Conservation (phyloP, 805 yeast genomes). For the Nadsonia fulvescens region DNA sequence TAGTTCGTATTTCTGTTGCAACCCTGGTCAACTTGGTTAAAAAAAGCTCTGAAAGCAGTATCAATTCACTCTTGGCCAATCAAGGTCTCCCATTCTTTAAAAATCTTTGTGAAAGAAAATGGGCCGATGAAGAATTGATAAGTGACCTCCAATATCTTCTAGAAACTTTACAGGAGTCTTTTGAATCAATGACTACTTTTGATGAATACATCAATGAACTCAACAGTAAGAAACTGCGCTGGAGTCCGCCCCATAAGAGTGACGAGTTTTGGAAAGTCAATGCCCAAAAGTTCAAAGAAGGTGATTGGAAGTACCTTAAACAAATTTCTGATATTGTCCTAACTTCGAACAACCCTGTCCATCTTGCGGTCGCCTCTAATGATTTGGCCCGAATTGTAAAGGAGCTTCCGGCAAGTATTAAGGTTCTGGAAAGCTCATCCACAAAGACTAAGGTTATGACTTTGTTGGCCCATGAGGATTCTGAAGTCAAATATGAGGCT, state of each 20-base stretch:
- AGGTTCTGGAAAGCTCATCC: slow-evolving; percentile 33
- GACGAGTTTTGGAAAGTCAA: slow-evolving; percentile 85
- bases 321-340: slow-evolving; percentile 28
- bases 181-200: slow-evolving; percentile 67
- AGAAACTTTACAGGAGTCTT: slow-evolving; percentile 50
- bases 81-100: slow-evolving; percentile 55
- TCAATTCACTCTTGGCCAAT: slow-evolving; percentile 52
- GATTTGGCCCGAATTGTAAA: slow-evolving; percentile 48
- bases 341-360: slow-evolving; percentile 16
- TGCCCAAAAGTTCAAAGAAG: slow-evolving; percentile 52
- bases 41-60: slow-evolving; percentile 24
- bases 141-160: slow-evolving; percentile 45
- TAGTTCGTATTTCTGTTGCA: slow-evolving; percentile 69
- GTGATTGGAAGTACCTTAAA: slow-evolving; percentile 55
- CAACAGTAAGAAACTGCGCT: slow-evolving; percentile 54
- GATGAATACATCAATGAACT: slow-evolving; percentile 84
- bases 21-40: slow-evolving; percentile 28
- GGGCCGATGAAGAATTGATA: slow-evolving; percentile 85
- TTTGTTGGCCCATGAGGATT: slow-evolving; percentile 58
- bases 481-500: slow-evolving; percentile 88
- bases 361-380: slow-evolving; percentile 44
- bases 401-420: slow-evolving; percentile 42
- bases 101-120: slow-evolving; percentile 67
- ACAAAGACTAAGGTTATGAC: slow-evolving; percentile 72
- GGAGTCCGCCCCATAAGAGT: slow-evolving; percentile 87